These are phyloP conservation scores for Fusarium musae DNA, from an alignment of 2,329 filamentous ascomycete species.

Conservation along the genomic window DNA sequence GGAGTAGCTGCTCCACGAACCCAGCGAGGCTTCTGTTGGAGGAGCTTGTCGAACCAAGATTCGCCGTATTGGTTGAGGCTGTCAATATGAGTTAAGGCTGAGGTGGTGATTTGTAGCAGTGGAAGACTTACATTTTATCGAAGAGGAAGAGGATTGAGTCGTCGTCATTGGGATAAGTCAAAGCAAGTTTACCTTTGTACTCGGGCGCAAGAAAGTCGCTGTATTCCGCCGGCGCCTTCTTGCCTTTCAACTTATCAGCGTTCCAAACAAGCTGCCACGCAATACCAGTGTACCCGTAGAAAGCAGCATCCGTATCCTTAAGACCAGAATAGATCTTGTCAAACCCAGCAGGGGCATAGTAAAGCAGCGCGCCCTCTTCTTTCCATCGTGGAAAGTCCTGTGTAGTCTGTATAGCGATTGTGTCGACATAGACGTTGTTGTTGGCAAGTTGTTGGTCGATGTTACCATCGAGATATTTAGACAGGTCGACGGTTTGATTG, in stretches of 20 bases:
- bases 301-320: neutral
- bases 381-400: neutral
- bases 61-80: neutral
- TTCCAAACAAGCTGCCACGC: neutral
- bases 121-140: neutral
- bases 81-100: neutral
- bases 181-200: neutral
- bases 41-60: neutral
- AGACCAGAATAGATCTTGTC: neutral
- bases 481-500: neutral
- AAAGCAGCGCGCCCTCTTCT: neutral
- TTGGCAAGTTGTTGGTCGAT: neutral
- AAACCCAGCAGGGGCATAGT: neutral
- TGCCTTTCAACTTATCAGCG: neutral
- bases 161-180: neutral
- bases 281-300: neutral
- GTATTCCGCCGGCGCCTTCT: neutral
- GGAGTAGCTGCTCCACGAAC: neutral
- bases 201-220: neutral
- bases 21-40: neutral
- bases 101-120: neutral
- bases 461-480: neutral
- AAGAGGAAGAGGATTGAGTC: neutral
- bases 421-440: neutral
- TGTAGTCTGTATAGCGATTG: neutral